Evolutionary conservation across 768 basidiomycete genomes (phyloP), one percentile per base, ranked within the genome.

Genomic region (Dacryopinax primogenitus): DNA sequence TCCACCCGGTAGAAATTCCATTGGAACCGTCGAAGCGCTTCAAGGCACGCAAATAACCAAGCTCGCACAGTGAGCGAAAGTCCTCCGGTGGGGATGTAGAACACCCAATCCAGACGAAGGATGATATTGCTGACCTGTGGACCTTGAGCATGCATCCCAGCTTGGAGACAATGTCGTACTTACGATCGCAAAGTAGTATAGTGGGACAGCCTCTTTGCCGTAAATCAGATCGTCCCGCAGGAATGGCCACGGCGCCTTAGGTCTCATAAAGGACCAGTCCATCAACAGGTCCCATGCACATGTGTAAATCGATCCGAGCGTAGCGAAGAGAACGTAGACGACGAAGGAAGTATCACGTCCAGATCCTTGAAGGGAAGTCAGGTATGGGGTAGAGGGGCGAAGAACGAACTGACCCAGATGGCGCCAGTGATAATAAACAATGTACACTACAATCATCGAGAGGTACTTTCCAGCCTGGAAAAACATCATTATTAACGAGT

Each of bases 1-100:
- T 94, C 90, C 41, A 91, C 76, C 69, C 90, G 88, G 74, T 90
- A 87, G 71, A 94, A 88, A 74, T 95, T 96, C 95, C 95, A 98
- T 69, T 87, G 87, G 75, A 84, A 84, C 63, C 95, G 80, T 44
- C 95, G 77, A 4, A 90, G 69, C 73, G 92, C 82, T 71, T 98
- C 95, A 39, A 90, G 70, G 62, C 86, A 68, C 1, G 80, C 91
- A 13, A 77, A 81, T 47, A 90, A 78, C 76, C 90, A 92, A 0
- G 83, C 76, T 28, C 86, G 81, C 30, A 87, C 47, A 67, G 80
- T 78, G 64, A 80, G 74, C 68, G 77, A 77, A 0, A 81, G 79
- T 0, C 81, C 81, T 1, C 70, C 30, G 32, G 67, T 67, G 1
- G 88, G 87, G 61, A 92, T 80, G 73, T 92, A 94, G 61, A 86